Evolutionary conservation across 306 rosid genomes (phyloP).

Genomic region (Hylodesmum podocarpum): DNA sequence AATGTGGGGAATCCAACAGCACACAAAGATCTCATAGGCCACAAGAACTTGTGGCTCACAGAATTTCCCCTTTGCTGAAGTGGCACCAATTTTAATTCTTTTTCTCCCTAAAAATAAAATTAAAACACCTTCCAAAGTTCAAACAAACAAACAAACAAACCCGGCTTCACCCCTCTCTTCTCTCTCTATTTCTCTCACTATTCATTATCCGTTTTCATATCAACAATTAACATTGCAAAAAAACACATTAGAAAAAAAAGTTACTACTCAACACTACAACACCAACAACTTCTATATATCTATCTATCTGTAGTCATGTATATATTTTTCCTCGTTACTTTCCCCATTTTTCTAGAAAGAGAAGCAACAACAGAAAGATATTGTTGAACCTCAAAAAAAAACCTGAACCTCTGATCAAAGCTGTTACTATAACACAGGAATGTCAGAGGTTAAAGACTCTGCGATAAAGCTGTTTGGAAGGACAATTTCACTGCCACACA

Average conservation of each 20-base stretch:
- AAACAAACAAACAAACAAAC: neutral
- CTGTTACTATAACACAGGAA: slow-evolving; percentile 30
- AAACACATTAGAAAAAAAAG: neutral
- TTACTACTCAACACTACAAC: slow-evolving; percentile 8
- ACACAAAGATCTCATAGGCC: slow-evolving; percentile 69
- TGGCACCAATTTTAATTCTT: slow-evolving; percentile 47
- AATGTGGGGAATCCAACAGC: slow-evolving; percentile 75
- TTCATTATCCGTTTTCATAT: slow-evolving; percentile 29
- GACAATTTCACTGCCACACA: slow-evolving; percentile 60
- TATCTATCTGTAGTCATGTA: neutral
- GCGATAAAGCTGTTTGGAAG: slow-evolving; percentile 77
- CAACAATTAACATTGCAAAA: neutral
- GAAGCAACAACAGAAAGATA: slow-evolving; percentile 9
- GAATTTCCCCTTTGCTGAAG: slow-evolving; percentile 42
- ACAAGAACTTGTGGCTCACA: slow-evolving; percentile 89
- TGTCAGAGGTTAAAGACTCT: slow-evolving; percentile 63
- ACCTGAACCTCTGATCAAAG: neutral
- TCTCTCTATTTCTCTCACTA: neutral
- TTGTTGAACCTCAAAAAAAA: slow-evolving; percentile 20
- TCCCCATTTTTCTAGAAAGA: slow-evolving; percentile 10
- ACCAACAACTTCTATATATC: slow-evolving; percentile 7
- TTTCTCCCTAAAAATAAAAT: neutral
- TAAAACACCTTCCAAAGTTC: neutral
- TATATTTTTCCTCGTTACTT: neutral
- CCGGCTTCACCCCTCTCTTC: slow-evolving; percentile 14